Percentiles rank a stretch among this genome's conserved stretches.
Evolutionary conservation across 116 monocot species (phyloP).

Genomic region (Iris pallida): DNA sequence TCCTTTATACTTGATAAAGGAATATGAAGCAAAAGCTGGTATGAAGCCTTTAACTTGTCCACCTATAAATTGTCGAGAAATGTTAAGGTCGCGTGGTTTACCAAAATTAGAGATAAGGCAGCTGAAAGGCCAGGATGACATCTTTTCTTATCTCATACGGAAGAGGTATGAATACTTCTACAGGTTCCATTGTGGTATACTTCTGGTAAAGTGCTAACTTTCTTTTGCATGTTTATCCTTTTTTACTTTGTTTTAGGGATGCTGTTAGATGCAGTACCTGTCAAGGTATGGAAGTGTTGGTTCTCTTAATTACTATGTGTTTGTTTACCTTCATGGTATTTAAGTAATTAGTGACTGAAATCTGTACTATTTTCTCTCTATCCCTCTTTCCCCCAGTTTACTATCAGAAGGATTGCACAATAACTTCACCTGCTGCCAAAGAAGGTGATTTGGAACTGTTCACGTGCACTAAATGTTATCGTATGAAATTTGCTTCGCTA

Average conservation of each 20-base stretch:
- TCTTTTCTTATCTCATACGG: conserved; percentile 55
- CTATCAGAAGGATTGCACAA: conserved; percentile 59
- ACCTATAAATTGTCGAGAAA: conserved; percentile 1
- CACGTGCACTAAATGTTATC: conserved; percentile 52
- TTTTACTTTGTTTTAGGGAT: conserved; percentile 39
- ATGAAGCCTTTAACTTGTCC: not conserved
- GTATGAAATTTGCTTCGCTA: conserved; percentile 10
- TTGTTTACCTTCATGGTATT: conserved; percentile 2
- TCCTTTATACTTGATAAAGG: conserved; percentile 72
- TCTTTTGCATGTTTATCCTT: conserved; percentile 4
- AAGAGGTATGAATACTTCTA: conserved; percentile 40
- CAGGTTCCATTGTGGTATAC: conserved; percentile 31
- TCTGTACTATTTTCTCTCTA: not conserved
- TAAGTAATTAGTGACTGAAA: not conserved
- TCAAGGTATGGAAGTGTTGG: conserved; percentile 44
- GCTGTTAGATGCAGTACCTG: conserved; percentile 57
- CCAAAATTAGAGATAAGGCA: conserved; percentile 28
- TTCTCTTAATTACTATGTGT: not conserved
- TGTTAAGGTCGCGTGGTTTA: conserved; percentile 4
- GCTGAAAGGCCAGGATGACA: conserved; percentile 32
- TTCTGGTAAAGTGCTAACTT: conserved; percentile 2
- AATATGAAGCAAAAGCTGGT: conserved; percentile 50
- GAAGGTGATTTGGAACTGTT: conserved; percentile 14
- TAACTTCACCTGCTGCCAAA: conserved; percentile 14
- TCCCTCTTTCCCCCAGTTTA: conserved; percentile 40